These are phyloP conservation scores for Lathyrus tuberosus DNA, from an alignment of 306 rosid species.

Conservation along the genomic window DNA sequence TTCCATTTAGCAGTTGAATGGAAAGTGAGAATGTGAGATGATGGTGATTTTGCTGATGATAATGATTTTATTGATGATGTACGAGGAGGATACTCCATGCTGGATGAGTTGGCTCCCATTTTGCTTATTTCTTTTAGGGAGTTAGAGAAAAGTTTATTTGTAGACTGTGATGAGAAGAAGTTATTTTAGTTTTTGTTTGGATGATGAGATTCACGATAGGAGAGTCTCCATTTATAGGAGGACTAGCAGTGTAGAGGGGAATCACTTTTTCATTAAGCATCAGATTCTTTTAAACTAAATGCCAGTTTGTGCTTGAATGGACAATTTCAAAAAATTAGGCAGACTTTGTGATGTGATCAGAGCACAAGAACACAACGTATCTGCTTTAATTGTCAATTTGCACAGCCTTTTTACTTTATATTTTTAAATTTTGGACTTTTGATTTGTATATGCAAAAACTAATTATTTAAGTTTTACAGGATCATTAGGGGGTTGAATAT, in stretches of 20 bases:
- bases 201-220: not conserved
- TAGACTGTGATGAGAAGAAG: not conserved
- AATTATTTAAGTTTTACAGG: too few relatives aligned
- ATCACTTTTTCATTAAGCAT: not conserved
- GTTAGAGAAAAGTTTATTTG: not conserved
- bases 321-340: not conserved
- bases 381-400: not conserved
- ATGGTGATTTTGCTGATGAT: slow-evolving; percentile 14
- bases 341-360: not conserved
- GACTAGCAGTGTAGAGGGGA: slow-evolving; percentile 18
- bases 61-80: slow-evolving; percentile 6
- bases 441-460: too few relatives aligned
- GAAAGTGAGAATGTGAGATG: slow-evolving; percentile 49
- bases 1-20: slow-evolving; percentile 64
- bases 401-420: too few relatives aligned
- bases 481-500: too few relatives aligned
- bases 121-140: slow-evolving; percentile 5
- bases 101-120: slow-evolving; percentile 58
- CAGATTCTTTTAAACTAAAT: slow-evolving; percentile 28
- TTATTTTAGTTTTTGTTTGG: not conserved
- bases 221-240: slow-evolving; percentile 35
- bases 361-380: not conserved
- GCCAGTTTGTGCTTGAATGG: not conserved
- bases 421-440: too few relatives aligned
- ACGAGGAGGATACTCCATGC: slow-evolving; percentile 7